A percentile compares a stretch with the other conserved stretches of the same genome.
Conservation (phyloP, 2,329 filamentous ascomycete genomes). For the Geoglossum cookeanum region DNA sequence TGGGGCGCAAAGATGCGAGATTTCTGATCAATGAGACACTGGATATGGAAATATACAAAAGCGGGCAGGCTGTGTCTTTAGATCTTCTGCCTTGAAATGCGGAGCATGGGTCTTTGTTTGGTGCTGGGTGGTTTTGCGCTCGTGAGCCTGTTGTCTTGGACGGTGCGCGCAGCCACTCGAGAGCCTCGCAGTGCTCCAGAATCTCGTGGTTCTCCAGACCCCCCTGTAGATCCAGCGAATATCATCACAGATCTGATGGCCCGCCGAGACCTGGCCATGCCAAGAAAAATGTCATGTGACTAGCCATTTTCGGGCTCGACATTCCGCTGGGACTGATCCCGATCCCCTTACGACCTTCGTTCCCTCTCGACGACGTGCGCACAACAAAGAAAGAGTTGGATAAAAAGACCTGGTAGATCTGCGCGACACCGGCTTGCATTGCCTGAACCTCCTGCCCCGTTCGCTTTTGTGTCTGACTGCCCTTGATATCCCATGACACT, state of each 20-base stretch:
- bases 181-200: too few species aligned
- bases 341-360: background rate
- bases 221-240: too few species aligned
- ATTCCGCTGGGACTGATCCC: background rate
- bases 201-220: too few species aligned
- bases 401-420: background rate
- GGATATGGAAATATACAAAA: background rate
- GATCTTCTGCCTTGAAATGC: background rate
- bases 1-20: background rate
- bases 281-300: conserved; percentile 1
- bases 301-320: background rate
- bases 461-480: background rate
- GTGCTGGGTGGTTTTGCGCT: too few species aligned
- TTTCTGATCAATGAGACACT: background rate
- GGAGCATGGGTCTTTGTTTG: too few species aligned
- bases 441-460: background rate
- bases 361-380: background rate
- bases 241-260: too few species aligned
- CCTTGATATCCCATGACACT: background rate
- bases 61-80: background rate
- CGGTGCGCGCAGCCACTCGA: too few species aligned
- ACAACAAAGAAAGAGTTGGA: background rate
- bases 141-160: too few species aligned
- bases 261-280: background rate
- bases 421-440: background rate